Base-by-base conservation (phyloP, 441 rosid species). In the Croton laevigatus region DNA sequence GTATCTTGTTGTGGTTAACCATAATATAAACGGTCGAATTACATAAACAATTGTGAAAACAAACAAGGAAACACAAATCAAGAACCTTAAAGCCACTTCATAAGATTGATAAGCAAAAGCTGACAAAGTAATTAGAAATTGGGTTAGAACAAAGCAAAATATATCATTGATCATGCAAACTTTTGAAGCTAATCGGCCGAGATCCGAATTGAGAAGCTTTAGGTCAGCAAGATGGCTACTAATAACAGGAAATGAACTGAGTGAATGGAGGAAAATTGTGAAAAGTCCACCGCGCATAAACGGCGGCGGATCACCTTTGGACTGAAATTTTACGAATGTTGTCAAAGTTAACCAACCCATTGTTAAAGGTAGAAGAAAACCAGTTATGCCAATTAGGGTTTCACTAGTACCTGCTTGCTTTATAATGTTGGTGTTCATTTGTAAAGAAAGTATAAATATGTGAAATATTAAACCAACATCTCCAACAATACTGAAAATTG, bases 201-300 rank as follows among this genome's bases (percentile, higher is more conserved):
- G 67, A 59, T 84, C 86, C 1, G 88, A 84, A 75, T 84, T 84
- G 6, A 80, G 78, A 65, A 84, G 61, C 55, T 77, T 79, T 3
- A 84, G 73, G 20, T 84, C 88, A 0, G 67, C 16, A 34, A 84
- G 83, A 1, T 76, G 73, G 0, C 77, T 69, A 14, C 83, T 76
- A 63, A 79, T 71, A 13, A 81, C 85, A 8, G 84, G 79, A 59
- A 81, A 79, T 36, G 66, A 23, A 60, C 65, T 69, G 27, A 69
- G 0, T 13, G 64, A 69, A 42, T 32, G 20, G 11, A 58, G 19
- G 4, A 34, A 2, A 6, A 69, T 14, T 9, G 42, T 20, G 3
- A 2, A 5, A 5, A 16, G 79, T 20, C n/a, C 53, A 12, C 73
- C 22, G 16, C 52, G 17, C 17, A 19, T 9, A 55, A 54, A 10